Evolutionary conservation across 2,329 filamentous ascomycete genomes (phyloP), one percentile per base, ranked within the genome.

Genomic region (Pyrenochaeta sp.): DNA sequence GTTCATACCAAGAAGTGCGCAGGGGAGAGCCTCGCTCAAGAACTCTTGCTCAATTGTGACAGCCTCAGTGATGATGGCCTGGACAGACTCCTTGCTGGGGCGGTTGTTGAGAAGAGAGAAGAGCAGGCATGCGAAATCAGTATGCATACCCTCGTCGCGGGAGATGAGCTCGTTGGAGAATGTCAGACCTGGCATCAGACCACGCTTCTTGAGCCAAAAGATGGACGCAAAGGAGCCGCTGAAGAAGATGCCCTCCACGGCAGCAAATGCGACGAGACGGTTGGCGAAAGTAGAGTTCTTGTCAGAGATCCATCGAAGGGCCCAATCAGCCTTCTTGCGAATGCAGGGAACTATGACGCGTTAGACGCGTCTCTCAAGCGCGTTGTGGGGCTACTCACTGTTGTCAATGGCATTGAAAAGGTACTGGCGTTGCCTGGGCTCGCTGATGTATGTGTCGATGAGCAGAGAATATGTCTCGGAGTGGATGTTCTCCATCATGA

Each of bases 401-500:
- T 93, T 99, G 61, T 99, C 94, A 76, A 99, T 95, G 65, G 94
- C 94, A 68, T 99, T 96, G 80, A 99, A 97, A 44, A 99, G 87
- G 73, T 97, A 92, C 51, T 84, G 88, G 62, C 90, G 87, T 80
- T 99, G 93, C 72, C 89, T 88, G 53, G 90, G 89, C 80, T 99
- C 94, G 82, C 95, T 96, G 79, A 99, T 96, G 77, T 99, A 99
- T 53, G 93, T 96, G 74, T 99, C 94, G 72, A 99, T 99, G 71
- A 99, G 86, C 23, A 99, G 87, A 14, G 93, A 97, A 84, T 99
- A 99, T 41, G 94, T 99, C 81, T 99, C 94, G 11, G 94, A 96
- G 83, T 99, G 94, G 68, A 99, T 96, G 80, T 99, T 99, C 83
- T 99, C 94, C 90, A 99, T 97, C 94, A 99, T 99, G 80, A 97